Evolutionary conservation across 2,329 filamentous ascomycete species (phyloP).

Genomic region (Microthyrium microscopicum): DNA sequence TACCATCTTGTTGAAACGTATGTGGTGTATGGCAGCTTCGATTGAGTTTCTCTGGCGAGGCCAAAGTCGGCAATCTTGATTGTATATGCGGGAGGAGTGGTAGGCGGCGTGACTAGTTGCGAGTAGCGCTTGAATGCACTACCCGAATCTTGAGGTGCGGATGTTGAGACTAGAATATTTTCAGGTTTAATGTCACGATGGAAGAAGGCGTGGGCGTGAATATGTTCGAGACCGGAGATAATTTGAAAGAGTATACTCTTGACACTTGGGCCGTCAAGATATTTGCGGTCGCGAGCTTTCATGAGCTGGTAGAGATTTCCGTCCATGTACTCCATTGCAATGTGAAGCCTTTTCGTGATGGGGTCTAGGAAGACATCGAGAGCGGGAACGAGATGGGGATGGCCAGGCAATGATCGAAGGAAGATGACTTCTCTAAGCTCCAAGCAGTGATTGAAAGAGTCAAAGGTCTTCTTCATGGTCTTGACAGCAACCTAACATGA

Average conservation of each 20-base stretch:
- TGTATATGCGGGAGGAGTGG: slow-evolving; percentile 81
- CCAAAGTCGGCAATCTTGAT: slow-evolving; percentile 99
- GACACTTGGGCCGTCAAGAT: slow-evolving; percentile 72
- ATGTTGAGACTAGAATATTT: slow-evolving; percentile 93
- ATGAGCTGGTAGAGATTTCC: slow-evolving; percentile 97
- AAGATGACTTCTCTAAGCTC: slow-evolving; percentile 97
- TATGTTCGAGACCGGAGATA: slow-evolving; percentile 87
- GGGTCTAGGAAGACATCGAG: slow-evolving; percentile 97
- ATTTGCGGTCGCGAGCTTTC: slow-evolving; percentile 95
- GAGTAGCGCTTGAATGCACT: slow-evolving; percentile 90
- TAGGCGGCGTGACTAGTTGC: slow-evolving; percentile 79
- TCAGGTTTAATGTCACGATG: slow-evolving; percentile 98
- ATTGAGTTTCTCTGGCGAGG: slow-evolving; percentile 91
- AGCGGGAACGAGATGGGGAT: slow-evolving; percentile 88
- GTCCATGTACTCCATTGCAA: slow-evolving; percentile 99
- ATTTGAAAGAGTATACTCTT: slow-evolving; percentile 98
- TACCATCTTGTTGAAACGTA: slow-evolving; percentile 98
- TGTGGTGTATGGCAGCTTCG: slow-evolving; percentile 89
- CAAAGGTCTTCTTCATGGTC: slow-evolving; percentile 99
- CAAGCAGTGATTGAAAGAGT: slow-evolving; percentile 75
- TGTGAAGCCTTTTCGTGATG: slow-evolving; percentile 89
- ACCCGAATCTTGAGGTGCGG: slow-evolving; percentile 60
- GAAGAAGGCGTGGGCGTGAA: slow-evolving; percentile 94
- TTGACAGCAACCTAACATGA: slow-evolving; percentile 81
- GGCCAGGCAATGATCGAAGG: slow-evolving; percentile 69